phyloP scores from a whole-genome alignment of 805 yeast genomes.

The Blastobotrys attinorum region DNA sequence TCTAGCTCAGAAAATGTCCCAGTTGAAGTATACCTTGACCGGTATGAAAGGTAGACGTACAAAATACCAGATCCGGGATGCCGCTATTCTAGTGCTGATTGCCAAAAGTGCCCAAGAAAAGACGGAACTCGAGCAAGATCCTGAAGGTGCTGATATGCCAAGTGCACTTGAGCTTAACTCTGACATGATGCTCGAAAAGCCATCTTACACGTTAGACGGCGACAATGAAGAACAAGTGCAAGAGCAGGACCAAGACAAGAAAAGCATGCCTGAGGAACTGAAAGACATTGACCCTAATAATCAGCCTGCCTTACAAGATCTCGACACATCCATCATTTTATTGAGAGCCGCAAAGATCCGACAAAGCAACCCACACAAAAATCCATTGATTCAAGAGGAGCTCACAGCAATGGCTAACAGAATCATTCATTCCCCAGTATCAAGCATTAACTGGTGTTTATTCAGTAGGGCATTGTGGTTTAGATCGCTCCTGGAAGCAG shows the following conservation, averaged over 20 bases:
- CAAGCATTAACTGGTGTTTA: conserved; percentile 60
- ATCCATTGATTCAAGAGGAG: conserved; percentile 72
- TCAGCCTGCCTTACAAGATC: conserved; percentile 64
- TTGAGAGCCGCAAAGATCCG: conserved; percentile 56
- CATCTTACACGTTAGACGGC: conserved; percentile 49
- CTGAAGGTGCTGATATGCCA: conserved; percentile 4
- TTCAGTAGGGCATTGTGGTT: conserved; percentile 84
- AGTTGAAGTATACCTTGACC: conserved; percentile 60
- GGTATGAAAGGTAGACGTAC: conserved; percentile 89
- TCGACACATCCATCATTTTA: conserved; percentile 69
- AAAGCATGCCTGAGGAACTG: conserved; percentile 29
- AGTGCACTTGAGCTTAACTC: conserved; percentile 51
- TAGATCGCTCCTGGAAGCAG: conserved; percentile 75
- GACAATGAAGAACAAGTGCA: conserved; percentile 23
- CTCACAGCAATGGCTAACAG: conserved; percentile 69
- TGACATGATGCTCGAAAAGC: conserved; percentile 70
- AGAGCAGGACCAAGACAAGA: no score
- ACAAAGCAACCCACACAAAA: conserved; percentile 64
- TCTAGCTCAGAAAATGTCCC: conserved; percentile 39
- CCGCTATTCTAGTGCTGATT: conserved; percentile 65
- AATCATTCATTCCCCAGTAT: conserved; percentile 45
- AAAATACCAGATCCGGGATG: conserved; percentile 64
- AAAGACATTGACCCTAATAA: conserved; percentile 61
- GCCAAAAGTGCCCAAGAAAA: conserved; percentile 41
- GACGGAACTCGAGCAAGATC: conserved; percentile 4